Evolutionary conservation across 2,329 filamentous ascomycete genomes (phyloP), one percentile per base, ranked within the genome.

Genomic region (Hypoxylon sp.): DNA sequence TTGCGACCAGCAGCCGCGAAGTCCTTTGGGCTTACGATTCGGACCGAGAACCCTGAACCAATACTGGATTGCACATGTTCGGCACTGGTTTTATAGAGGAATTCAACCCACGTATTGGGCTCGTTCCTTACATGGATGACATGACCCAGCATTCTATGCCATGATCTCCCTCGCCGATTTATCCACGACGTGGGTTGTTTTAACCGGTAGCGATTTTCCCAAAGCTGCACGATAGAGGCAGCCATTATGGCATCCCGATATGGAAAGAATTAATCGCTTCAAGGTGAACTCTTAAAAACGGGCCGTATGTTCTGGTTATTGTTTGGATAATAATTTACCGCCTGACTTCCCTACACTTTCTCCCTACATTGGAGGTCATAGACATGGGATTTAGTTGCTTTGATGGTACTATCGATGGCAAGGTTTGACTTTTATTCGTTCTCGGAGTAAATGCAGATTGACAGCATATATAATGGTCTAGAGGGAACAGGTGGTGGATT

Each of bases 31-130:
- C 50, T 59, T 50, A 63, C 66, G 35, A 70, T 67, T 75, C 73
- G 72, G 70, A 67, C 71, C 72, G 72, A 75, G 59, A 54, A 71
- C 13, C 65, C 69, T 63, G 51, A 53, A 37, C 63, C 53, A 72
- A 66, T 67, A 50, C 59, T 44, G 31, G 35, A 44, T 58, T 46
- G 44, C 47, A 66, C 62, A 55, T 51, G 44, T 64, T 66, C 65
- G 63, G 60, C 63, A 72, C 29, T 67, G 55, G 39, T 46, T 52
- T 55, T 54, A 58, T 69, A 69, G 9, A 55, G 46, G 17, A 55
- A 52, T 58, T 50, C 48, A 63, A 58, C 42, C 44, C 39, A 35
- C 54, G 39, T 65, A 60, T 42, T 50, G 55, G 50, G 54, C 29
- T 52, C 42, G 67, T 71, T 61, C 69, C 69, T 71, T 65, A 69